Evolutionary conservation across 1,284 basidiomycete species (phyloP), one percentile per base, ranked within the genome.

Genomic region (Chondrostereum purpureum): DNA sequence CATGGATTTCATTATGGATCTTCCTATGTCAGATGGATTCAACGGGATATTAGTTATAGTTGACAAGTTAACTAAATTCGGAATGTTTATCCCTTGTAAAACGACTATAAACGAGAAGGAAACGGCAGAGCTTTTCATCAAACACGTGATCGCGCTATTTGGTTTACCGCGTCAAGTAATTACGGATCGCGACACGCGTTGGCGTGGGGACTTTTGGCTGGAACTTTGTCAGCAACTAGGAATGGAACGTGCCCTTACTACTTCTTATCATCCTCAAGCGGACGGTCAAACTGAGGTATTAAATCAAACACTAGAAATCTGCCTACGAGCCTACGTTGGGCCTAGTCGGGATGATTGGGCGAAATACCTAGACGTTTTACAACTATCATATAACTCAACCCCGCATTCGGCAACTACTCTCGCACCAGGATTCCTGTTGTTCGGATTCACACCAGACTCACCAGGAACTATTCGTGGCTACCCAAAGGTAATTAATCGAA

Each of bases 61-160:
- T 6, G 59, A 66, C 51, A 56, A 56, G 11, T 56, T 72, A 19
- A 68, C 67, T 6, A 75, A 77, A 51, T 58, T 58, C 50, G 59
- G 61, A 2, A 52, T 64, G 33, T 64, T 73, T 42, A 60, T 67
- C 1, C 63, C 65, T 0, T 59, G 57, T 4, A 46, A 42, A 0
- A 63, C 56, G 13, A 38, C 33, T 3, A 44, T 62, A 0, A 52
- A 41, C 1, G 46, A 52, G 2, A 41, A 50, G 40, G 53, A 49
- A 21, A 52, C 45, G 1, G 58, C 57, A 0, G 5, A 45, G 12
- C 36, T 63, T 1, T 51, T 64, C 19, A 37, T 60, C 33, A 34
- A 66, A 54, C 43, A 54, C 38, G 41, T 46, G 6, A 53, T 18
- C 47, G 27, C 44, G 24, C 37, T 41, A 3, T 56, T 50, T 47